These are phyloP conservation scores for Fusarium albosuccineum DNA, from an alignment of 2,329 filamentous ascomycete genomes.

Conservation along the genomic window DNA sequence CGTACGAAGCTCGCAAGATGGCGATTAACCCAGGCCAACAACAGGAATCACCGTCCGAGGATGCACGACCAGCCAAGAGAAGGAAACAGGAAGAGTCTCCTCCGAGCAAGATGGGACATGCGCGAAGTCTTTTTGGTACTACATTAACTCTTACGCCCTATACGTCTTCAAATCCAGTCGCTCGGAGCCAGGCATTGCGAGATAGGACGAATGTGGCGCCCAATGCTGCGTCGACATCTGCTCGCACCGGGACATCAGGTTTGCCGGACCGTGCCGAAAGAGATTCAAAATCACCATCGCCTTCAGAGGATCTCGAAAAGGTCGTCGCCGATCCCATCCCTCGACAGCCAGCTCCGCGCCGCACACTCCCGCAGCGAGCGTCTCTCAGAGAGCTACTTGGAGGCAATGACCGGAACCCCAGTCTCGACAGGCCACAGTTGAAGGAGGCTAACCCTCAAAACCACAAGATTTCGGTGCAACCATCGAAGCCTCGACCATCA, in stretches of 20 bases:
- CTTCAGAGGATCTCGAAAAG: not conserved
- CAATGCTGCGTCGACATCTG: not conserved
- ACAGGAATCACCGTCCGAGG: conserved; percentile 28
- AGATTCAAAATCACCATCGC: conserved; percentile 40
- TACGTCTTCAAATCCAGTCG: conserved; percentile 26
- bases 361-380: conserved; percentile 27
- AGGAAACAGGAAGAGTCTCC: conserved; percentile 48
- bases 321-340: not conserved
- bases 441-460: conserved; percentile 1
- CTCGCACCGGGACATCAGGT: not conserved
- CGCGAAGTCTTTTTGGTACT: conserved; percentile 53
- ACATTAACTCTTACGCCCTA: conserved; percentile 48
- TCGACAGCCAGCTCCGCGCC: conserved; percentile 20
- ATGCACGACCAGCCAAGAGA: conserved; percentile 46
- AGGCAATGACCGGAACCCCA: conserved; percentile 27
- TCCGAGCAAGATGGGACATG: conserved; percentile 51
- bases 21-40: conserved; percentile 30
- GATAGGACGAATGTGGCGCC: conserved; percentile 37
- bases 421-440: not conserved
- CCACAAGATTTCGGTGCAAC: not conserved
- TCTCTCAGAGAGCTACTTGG: conserved; percentile 30
- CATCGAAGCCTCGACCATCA: not conserved
- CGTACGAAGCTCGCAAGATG: conserved; percentile 50
- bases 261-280: not conserved
- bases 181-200: conserved; percentile 33